Base-by-base conservation (phyloP, 495 filamentous ascomycete species). In the Lophium mytilinum region DNA sequence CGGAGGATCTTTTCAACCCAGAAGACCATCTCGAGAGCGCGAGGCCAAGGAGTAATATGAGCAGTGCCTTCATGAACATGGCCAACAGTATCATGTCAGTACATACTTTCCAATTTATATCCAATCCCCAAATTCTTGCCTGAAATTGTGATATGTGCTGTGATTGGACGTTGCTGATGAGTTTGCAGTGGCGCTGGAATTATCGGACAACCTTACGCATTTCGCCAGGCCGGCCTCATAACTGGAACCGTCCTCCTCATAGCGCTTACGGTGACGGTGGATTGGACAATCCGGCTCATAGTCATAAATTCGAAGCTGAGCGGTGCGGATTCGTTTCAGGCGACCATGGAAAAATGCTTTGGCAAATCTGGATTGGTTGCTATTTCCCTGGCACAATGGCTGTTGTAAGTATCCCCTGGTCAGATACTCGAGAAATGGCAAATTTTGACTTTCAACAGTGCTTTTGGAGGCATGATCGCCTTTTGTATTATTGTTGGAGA, bases 401-500 rank as follows among this genome's bases (percentile, higher is more conserved):
- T 87, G 37, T 98, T 98, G 77, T 80, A 59, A 69, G 78, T 62
- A 48, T 1, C 15, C 24, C n/a, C 6, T 9, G 18, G 35, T 12
- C 17, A 14, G 33, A 39, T 34, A 3, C 6, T 43, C 15, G 19
- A 17, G 21, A 45, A 36, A 6, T 9, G 14, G 51, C 1, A 11
- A 41, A 41, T 9, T 30, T 39, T 50, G 21, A 59, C 58, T 43
- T 37, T 11, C 19, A 14, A 12, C 54, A 80, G 77, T 78, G 93
- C 94, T 46, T 98, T 96, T 71, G 94, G 93, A 42, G 93, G 94
- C 49, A 97, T 97, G 94, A 80, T 97, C 40, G 94, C 94, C 18
- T 98, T 96, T 72, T 93, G 91, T 54, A 88, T 98, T 55, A 96
- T 98, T 69, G 85, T 98, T 21, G 93, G 93, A 19, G 93, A 98